These are phyloP conservation scores for Hippophae tibetana DNA, from an alignment of 306 rosid genomes.

Conservation along the genomic window DNA sequence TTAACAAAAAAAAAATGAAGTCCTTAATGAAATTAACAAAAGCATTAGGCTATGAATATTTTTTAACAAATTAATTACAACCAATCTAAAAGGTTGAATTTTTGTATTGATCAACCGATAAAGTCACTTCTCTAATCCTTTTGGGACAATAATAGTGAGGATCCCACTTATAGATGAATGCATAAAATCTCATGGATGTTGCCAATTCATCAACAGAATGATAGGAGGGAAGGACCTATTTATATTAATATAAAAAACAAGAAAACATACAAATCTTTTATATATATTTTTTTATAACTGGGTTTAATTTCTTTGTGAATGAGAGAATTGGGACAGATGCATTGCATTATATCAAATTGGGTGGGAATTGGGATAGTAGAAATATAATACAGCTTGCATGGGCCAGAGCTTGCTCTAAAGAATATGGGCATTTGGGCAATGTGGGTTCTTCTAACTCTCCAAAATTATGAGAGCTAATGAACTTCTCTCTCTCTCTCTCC, in stretches of 20 bases:
- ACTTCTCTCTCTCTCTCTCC: conserved; percentile 28
- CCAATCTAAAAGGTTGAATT: conserved; percentile 4
- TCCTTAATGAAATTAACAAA: too few species aligned
- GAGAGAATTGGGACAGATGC: conserved; percentile 39
- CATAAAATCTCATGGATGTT: conserved; percentile 63
- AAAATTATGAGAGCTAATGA: conserved; percentile 40
- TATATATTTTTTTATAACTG: neutral
- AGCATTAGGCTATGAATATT: too few species aligned
- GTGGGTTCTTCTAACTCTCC: conserved; percentile 50
- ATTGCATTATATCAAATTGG: conserved; percentile 55
- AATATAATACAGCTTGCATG: conserved; percentile 38
- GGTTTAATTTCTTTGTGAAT: conserved; percentile 24
- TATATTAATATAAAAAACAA: conserved; percentile 2
- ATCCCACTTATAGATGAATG: conserved; percentile 40
- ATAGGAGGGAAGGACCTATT: conserved; percentile 27
- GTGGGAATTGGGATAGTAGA: conserved; percentile 22
- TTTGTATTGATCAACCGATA: neutral
- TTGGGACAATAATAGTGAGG: conserved; percentile 23
- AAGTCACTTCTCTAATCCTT: conserved; percentile 30
- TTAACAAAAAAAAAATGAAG: too few species aligned
- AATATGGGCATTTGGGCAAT: conserved; percentile 38
- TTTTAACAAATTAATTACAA: neutral
- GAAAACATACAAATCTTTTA: neutral
- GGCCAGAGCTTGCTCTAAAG: conserved; percentile 47
- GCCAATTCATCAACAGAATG: conserved; percentile 80